Evolutionary conservation across 73 alveolate genomes (phyloP).

Genomic region (Blepharisma japonicum): DNA sequence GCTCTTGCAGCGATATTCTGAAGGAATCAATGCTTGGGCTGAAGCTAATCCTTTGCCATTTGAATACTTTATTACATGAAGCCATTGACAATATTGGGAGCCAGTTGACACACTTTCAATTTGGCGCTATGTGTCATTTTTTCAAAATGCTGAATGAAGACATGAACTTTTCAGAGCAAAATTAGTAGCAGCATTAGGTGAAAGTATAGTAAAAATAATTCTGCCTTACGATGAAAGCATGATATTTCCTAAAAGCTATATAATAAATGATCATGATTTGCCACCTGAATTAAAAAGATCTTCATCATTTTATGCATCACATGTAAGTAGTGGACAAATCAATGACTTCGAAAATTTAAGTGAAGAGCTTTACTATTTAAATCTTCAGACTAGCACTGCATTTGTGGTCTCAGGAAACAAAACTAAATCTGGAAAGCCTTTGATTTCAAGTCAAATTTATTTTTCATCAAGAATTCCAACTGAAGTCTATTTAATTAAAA

Average conservation of each 20-base stretch:
- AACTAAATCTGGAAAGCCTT: slow-evolving; percentile 92
- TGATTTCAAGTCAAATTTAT: slow-evolving; percentile 92
- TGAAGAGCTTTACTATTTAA: slow-evolving; percentile 16
- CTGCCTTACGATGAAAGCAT: slow-evolving; percentile 33
- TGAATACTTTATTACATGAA: slow-evolving; percentile 69
- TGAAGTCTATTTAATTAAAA: slow-evolving; percentile 69
- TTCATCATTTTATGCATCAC: neutral
- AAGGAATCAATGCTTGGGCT: slow-evolving; percentile 88
- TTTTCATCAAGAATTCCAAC: slow-evolving; percentile 77
- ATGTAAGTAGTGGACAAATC: neutral
- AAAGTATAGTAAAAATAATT: neutral
- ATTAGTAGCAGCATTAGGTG: neutral
- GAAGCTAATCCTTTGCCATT: slow-evolving; percentile 59
- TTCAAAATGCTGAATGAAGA: slow-evolving; percentile 35
- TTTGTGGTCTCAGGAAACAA: slow-evolving; percentile 90
- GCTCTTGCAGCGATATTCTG: slow-evolving; percentile 56
- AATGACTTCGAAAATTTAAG: slow-evolving; percentile 28
- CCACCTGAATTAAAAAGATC: slow-evolving; percentile 17
- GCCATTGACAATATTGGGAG: slow-evolving; percentile 71
- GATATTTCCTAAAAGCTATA: slow-evolving; percentile 28
- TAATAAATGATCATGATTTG: slow-evolving; percentile 52
- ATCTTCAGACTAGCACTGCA: slow-evolving; percentile 60
- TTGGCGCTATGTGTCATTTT: slow-evolving; percentile 41
- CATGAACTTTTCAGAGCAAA: slow-evolving; percentile 33
- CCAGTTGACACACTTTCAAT: slow-evolving; percentile 64